Percentiles rank a stretch among this genome's conserved stretches.
These are phyloP conservation scores for Biscogniauxia marginata DNA, from an alignment of 2,329 filamentous ascomycete genomes.

Conservation along the genomic window DNA sequence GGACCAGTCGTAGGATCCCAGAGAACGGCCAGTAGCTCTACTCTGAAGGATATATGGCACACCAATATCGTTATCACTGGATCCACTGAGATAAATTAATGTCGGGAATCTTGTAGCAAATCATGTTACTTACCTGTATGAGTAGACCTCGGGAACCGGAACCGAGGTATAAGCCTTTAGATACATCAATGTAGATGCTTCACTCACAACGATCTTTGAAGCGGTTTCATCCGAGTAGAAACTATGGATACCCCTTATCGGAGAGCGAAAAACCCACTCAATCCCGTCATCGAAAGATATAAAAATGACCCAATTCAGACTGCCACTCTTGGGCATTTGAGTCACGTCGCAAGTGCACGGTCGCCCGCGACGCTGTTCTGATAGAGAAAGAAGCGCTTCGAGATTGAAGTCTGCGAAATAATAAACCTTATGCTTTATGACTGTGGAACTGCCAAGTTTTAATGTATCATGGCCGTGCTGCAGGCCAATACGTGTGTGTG, in stretches of 20 bases:
- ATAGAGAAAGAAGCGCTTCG: not conserved
- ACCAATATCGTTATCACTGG: not conserved
- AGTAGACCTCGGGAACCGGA: not conserved
- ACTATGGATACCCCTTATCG: not conserved
- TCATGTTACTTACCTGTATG: not conserved
- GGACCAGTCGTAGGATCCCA: not conserved
- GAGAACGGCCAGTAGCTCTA: not conserved
- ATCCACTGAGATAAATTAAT: not conserved
- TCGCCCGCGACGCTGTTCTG: not conserved
- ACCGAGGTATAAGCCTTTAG: not conserved
- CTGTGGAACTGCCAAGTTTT: too few species aligned
- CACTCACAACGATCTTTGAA: not conserved
- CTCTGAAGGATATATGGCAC: conserved; percentile 1
- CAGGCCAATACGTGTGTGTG: too few species aligned
- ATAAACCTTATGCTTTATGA: too few species aligned
- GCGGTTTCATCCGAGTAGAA: not conserved
- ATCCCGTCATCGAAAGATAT: not conserved
- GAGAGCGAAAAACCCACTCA: not conserved
- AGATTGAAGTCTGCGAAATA: too few species aligned
- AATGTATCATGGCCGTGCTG: too few species aligned
- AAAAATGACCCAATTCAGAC: not conserved
- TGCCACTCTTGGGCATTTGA: not conserved
- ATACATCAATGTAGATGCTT: not conserved
- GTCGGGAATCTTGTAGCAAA: not conserved
- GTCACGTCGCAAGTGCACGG: not conserved